A percentile compares a stretch with the other conserved stretches of the same genome.
Conservation (phyloP, 2,329 filamentous ascomycete species). For the Cercospora brassicicola region DNA sequence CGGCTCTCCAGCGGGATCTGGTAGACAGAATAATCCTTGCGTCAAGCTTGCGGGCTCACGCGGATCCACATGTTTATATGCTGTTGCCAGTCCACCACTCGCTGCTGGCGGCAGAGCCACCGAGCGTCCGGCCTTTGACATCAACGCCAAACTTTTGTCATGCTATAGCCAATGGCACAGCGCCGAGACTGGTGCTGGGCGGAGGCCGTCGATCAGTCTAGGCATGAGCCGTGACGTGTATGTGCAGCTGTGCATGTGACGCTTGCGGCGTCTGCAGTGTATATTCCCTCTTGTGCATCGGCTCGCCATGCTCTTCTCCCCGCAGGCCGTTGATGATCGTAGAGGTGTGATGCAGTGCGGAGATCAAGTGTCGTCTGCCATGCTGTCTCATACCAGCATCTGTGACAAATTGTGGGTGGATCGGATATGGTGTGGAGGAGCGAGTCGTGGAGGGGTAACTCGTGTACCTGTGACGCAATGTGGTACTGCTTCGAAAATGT, state of each 20-base stretch:
- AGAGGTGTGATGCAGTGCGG: not conserved
- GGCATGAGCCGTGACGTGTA: not conserved
- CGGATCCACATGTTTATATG: slow-evolving; percentile 10
- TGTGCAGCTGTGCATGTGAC: not conserved
- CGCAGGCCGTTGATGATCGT: not conserved
- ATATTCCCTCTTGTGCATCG: not conserved
- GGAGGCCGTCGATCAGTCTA: not conserved
- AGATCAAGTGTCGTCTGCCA: not conserved
- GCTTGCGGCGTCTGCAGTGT: not conserved
- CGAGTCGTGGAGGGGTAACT: not conserved
- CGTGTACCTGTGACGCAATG: slow-evolving; percentile 5
- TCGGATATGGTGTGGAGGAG: not conserved
- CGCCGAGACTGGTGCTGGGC: not conserved
- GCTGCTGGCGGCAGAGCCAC: not conserved
- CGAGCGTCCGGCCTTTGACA: slow-evolving; percentile 8
- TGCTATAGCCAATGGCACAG: slow-evolving; percentile 8
- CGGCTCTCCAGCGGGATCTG: not conserved
- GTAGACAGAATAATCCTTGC: not conserved
- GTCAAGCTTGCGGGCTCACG: not conserved
- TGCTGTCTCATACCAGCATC: not conserved
- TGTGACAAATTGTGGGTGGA: not conserved
- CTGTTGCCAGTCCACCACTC: not conserved
- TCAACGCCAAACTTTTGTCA: slow-evolving; percentile 11
- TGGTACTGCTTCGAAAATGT: not conserved
- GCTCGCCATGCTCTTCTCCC: not conserved